Evolutionary conservation across 148 eudicot genomes (phyloP).

Genomic region (Chenopodium album): DNA sequence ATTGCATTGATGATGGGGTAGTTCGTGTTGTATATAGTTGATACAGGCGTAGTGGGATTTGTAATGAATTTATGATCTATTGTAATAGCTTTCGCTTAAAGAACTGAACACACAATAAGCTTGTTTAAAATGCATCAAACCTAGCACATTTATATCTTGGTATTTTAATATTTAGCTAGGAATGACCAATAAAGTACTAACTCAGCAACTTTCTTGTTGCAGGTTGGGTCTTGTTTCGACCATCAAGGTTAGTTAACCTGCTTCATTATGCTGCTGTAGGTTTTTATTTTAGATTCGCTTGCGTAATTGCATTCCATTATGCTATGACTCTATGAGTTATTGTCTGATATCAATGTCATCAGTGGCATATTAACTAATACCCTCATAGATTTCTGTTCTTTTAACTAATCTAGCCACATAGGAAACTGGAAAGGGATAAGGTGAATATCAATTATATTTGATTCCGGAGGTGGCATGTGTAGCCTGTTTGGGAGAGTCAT

Average conservation of each 20-base stretch:
- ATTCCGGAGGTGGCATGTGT: not conserved
- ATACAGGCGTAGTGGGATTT: not conserved
- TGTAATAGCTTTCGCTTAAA: not conserved
- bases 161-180: not conserved
- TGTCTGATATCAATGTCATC: not conserved
- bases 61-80: not conserved
- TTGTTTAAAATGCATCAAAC: not conserved
- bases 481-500: not conserved
- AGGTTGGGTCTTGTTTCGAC: slow-evolving; percentile 94
- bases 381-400: not conserved
- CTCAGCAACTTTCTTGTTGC: slow-evolving; percentile 24
- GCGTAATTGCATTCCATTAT: not conserved
- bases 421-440: not conserved
- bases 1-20: not conserved
- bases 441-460: not conserved
- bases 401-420: not conserved
- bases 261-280: not conserved
- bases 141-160: not conserved
- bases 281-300: slow-evolving; percentile 1
- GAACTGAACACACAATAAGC: not conserved
- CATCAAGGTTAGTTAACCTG: slow-evolving; percentile 63
- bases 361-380: not conserved
- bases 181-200: slow-evolving; percentile 2
- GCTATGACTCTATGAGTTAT: not conserved
- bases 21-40: not conserved